Percentiles rank a stretch among this genome's conserved stretches.
Conservation (phyloP, 257 asterid species). For the Solanum lycopersicoides region DNA sequence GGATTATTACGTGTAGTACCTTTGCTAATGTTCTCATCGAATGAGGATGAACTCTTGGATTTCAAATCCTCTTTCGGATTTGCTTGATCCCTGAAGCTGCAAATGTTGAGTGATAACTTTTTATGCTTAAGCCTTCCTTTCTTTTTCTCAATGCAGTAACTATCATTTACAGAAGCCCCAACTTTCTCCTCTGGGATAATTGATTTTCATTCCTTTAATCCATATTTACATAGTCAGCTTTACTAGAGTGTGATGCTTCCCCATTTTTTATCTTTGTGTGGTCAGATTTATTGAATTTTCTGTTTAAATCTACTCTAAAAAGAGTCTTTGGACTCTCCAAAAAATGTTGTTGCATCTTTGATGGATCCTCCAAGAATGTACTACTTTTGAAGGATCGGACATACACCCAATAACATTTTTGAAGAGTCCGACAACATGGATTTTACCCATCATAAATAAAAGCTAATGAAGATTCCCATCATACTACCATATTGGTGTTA, state of each 20-base stretch:
- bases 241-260: constrained; percentile 15
- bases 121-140: constrained; percentile 54
- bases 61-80: constrained; percentile 43
- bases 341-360: no score
- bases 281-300: constrained; percentile 18
- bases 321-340: background rate
- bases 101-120: constrained; percentile 69
- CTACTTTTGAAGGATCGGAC: no score
- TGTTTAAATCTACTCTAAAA: constrained; percentile 37
- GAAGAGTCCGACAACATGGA: no score
- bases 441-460: no score
- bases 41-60: constrained; percentile 15
- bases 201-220: constrained; percentile 25
- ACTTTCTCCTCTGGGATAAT: constrained; percentile 11
- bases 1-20: constrained; percentile 16
- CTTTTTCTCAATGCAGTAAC: constrained; percentile 39
- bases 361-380: no score
- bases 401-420: no score
- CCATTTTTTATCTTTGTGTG: constrained; percentile 21
- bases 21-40: constrained; percentile 7
- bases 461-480: no score
- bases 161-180: constrained; percentile 28
- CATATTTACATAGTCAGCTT: constrained; percentile 21
- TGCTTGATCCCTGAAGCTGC: constrained; percentile 61
- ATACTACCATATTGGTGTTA: no score